phyloP scores from a whole-genome alignment of 140 eudicot genomes.

The Stevia rebaudiana region DNA sequence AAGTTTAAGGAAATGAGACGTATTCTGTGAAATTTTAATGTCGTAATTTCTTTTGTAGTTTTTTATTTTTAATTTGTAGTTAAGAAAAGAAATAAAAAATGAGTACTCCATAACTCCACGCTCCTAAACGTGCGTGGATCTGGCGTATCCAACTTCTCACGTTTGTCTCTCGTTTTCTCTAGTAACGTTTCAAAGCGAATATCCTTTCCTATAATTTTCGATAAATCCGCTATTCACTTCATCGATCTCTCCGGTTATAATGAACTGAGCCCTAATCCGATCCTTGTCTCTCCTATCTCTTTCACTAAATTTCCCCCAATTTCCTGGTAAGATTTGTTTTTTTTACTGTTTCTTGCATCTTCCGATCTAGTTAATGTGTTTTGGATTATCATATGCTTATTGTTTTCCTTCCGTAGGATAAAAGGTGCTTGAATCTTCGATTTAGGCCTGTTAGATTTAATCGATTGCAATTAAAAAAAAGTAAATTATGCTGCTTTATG shows the following conservation, averaged over 20 bases:
- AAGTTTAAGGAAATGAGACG: too few species aligned
- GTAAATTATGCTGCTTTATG: constrained; percentile 13
- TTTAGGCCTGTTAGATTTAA: neutral
- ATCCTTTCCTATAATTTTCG: constrained; percentile 1
- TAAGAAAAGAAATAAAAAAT: too few species aligned
- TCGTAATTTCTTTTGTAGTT: too few species aligned
- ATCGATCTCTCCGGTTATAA: constrained; percentile 5
- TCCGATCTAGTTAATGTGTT: neutral
- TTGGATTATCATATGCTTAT: neutral
- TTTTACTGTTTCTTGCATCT: neutral
- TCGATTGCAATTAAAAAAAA: neutral
- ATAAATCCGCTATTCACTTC: constrained; percentile 7
- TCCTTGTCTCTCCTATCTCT: neutral
- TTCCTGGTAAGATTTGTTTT: constrained; percentile 1
- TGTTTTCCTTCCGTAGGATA: neutral
- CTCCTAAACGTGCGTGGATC: too few species aligned
- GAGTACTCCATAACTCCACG: too few species aligned
- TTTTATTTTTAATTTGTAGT: too few species aligned
- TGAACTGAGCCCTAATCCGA: constrained; percentile 18
- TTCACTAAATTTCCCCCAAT: neutral
- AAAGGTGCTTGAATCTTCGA: constrained; percentile 12
- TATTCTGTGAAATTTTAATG: too few species aligned
- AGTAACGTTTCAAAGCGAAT: constrained; percentile 21
- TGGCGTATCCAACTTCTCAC: constrained; percentile 2
- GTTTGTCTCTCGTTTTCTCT: constrained; percentile 1